Base-by-base conservation (phyloP, 75 land plant species). In the Pinus tabuliformis region DNA sequence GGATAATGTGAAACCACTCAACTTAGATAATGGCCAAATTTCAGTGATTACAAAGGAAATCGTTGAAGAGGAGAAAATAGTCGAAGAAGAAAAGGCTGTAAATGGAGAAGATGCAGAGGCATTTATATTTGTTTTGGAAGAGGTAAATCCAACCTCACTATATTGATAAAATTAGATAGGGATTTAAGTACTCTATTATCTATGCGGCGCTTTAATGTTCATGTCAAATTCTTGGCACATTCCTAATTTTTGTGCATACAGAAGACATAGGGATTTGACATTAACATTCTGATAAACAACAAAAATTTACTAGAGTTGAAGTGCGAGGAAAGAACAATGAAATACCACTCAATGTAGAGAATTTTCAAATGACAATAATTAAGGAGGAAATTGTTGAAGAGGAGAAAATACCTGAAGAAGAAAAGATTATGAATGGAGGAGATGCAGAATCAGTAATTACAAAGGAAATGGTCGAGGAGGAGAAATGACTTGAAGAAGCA, bases 91-190 rank as follows among this genome's bases (percentile, higher is more conserved):
- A 28, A 62, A 59, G 57, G 26, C 13, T 49, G 78, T 52, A 56
- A 63, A 62, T 56, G 77, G 56, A 33, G 79, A 15, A 15, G 21
- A 80, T 21, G 86, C 78, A 1, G 92, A 77, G 49, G 90, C 92
- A 52, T 90, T 88, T 3, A 85, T 77, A 58, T 92, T 92, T 8
- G 92, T 90, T 3, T 82, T 90, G n/a, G 82, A 74, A 56, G 92
- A 92, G 6, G 94, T 39, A 39, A 39, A 39, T 39, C 42, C 0
- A 39, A 39, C 42, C 42, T 5, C 42, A 39, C 6, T 39, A 5
- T 39, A 60, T 39, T 39, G 6, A 39, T 39, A 6, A 39, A 39
- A 39, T 39, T 39, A 39, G 5, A 39, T 39, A 39, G 42, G 6
- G 42, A 39, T 39, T 39, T 39, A 5, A 39, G 42, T 4, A 5